Evolutionary conservation across 2,329 filamentous ascomycete species (phyloP).

Genomic region (Mollisia scopiformis): DNA sequence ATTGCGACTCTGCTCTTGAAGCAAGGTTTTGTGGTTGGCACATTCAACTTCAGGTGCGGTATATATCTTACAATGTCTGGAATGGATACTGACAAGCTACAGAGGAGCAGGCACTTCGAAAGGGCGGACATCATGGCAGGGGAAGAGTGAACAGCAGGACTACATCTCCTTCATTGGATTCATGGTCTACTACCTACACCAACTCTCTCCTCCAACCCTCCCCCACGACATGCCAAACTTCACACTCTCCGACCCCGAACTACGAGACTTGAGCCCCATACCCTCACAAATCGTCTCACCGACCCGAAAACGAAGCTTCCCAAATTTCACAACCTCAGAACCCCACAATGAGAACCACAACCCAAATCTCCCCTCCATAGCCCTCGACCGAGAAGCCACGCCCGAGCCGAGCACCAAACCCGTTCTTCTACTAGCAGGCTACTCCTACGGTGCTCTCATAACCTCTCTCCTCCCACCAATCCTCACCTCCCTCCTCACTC

Average conservation of each 20-base stretch:
- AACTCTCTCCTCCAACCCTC: constrained; percentile 34
- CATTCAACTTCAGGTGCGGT: constrained; percentile 85
- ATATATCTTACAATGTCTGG: constrained; percentile 19
- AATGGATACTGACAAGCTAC: background rate
- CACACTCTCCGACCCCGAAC: constrained; percentile 21
- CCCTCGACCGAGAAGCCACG: background rate
- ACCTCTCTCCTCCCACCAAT: constrained; percentile 70
- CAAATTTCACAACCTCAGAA: no score
- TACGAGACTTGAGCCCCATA: constrained; percentile 27
- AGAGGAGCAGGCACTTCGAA: constrained; percentile 78
- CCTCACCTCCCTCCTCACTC: constrained; percentile 41
- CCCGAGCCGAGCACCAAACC: constrained; percentile 7
- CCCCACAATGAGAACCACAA: background rate
- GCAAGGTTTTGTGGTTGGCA: constrained; percentile 75
- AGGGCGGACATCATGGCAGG: constrained; percentile 86
- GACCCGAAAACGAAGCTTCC: constrained; percentile 11
- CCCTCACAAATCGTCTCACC: constrained; percentile 29
- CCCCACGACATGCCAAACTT: constrained; percentile 12
- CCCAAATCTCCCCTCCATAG: background rate
- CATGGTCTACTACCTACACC: constrained; percentile 71
- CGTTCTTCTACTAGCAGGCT: constrained; percentile 71
- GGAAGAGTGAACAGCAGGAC: constrained; percentile 77
- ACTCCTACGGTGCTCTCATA: constrained; percentile 89
- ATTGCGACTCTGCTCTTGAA: constrained; percentile 62
- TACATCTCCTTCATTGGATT: constrained; percentile 85